A percentile compares a stretch with the other conserved stretches of the same genome.
Evolutionary conservation across 139 green algal species (phyloP).

Genomic region (Auxenochlorella pyrenoidosa): DNA sequence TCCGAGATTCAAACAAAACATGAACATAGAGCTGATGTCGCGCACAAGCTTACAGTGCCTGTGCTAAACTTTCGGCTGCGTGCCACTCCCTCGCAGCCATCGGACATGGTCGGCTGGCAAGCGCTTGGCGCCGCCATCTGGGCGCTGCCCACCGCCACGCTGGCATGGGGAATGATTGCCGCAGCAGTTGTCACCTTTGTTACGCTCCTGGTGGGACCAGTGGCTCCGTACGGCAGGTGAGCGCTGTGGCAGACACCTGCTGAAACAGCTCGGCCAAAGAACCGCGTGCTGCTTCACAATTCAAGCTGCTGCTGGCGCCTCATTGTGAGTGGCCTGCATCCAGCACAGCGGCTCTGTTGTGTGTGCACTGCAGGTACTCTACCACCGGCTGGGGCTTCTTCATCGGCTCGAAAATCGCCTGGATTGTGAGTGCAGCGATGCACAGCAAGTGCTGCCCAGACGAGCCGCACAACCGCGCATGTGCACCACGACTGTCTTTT

Average conservation of each 20-base stretch:
- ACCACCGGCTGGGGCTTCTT: slow-evolving; percentile 31
- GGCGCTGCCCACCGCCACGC: background rate
- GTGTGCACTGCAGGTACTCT: slow-evolving; percentile 26
- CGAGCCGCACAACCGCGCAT: too few species aligned
- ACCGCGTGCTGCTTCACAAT: too few species aligned
- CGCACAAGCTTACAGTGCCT: too few species aligned
- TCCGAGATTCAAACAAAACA: too few species aligned
- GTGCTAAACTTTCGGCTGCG: background rate
- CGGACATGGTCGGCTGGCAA: background rate
- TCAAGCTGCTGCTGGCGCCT: too few species aligned
- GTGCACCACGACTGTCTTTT: too few species aligned
- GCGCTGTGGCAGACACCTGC: background rate
- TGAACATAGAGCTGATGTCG: too few species aligned
- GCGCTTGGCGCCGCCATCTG: background rate
- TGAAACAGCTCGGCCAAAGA: too few species aligned
- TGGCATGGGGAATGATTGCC: slow-evolving; percentile 23
- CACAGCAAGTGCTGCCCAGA: too few species aligned
- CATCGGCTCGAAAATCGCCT: slow-evolving; percentile 23
- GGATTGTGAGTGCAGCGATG: slow-evolving; percentile 28
- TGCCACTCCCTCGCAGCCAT: background rate
- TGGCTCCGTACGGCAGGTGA: slow-evolving; percentile 33
- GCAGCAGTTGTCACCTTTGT: background rate
- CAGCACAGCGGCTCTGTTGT: background rate
- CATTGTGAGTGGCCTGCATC: too few species aligned
- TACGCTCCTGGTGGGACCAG: background rate